Conservation (phyloP, 2,329 filamentous ascomycete genomes). For the Chaetomiaceae sp. region DNA sequence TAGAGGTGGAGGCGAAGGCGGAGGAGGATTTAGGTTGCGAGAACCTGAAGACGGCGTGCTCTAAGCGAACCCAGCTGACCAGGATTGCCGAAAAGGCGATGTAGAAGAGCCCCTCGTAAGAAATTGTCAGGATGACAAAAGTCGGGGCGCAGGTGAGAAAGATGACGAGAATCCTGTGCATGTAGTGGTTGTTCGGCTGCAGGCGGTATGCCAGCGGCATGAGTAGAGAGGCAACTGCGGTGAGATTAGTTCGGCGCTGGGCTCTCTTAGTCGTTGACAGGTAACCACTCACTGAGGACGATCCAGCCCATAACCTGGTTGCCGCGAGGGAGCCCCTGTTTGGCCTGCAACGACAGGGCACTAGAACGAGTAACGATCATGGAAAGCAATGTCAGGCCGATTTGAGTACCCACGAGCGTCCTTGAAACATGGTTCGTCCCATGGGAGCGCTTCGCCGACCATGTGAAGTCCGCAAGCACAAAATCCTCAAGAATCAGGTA, state of each 20-base stretch:
- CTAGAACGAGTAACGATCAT: conserved; percentile 85
- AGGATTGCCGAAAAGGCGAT: conserved; percentile 78
- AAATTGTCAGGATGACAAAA: conserved; percentile 94
- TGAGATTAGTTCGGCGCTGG: conserved; percentile 18
- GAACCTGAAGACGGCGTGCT: conserved; percentile 64
- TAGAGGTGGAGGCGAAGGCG: too few species aligned
- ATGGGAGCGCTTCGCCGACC: conserved; percentile 22
- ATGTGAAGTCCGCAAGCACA: conserved; percentile 41
- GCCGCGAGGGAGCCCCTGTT: conserved; percentile 74
- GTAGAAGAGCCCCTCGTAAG: conserved; percentile 95
- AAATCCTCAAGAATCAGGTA: conserved; percentile 77
- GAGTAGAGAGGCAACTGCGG: conserved; percentile 61
- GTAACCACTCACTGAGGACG: conserved; percentile 22
- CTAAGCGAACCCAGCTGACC: conserved; percentile 84
- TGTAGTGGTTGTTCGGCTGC: conserved; percentile 77
- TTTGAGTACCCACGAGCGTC: conserved; percentile 59
- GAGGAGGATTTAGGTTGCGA: conserved; percentile 19
- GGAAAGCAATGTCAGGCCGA: conserved; percentile 72
- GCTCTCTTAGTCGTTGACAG: too few species aligned
- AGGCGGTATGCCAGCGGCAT: conserved; percentile 77
- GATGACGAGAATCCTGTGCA: conserved; percentile 80
- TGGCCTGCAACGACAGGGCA: conserved; percentile 76
- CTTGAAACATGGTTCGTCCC: conserved; percentile 45
- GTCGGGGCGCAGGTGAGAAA: conserved; percentile 90
- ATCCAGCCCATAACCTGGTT: conserved; percentile 85